A percentile compares a stretch with the other conserved stretches of the same genome.
Conservation (phyloP, 352 stramenopile species). For the Globisporangium polare region DNA sequence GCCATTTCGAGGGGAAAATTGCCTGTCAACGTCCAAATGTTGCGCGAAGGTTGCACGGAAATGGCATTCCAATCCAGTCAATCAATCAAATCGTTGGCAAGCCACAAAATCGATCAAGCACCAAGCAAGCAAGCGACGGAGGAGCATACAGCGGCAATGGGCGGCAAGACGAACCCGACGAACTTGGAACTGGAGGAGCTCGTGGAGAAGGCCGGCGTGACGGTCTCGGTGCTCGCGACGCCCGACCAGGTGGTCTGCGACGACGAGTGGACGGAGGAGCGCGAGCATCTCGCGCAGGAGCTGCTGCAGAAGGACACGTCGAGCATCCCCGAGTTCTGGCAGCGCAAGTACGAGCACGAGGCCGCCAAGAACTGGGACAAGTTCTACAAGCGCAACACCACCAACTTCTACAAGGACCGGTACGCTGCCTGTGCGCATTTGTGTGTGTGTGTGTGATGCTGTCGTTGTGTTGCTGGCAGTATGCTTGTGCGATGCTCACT, state of each 20-base stretch:
- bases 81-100: neutral
- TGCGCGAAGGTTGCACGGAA: constrained; percentile 21
- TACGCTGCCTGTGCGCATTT: constrained; percentile 7
- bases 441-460: neutral
- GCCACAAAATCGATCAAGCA: neutral
- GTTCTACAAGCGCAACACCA: constrained; percentile 93
- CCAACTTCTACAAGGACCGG: constrained; percentile 95
- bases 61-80: constrained; percentile 1
- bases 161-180: constrained; percentile 41
- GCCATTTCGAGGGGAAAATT: neutral
- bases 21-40: constrained; percentile 1
- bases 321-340: constrained; percentile 77
- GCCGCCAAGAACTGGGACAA: constrained; percentile 90
- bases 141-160: constrained; percentile 22
- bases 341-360: constrained; percentile 85
- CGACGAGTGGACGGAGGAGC: constrained; percentile 81
- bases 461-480: neutral
- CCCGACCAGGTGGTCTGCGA: constrained; percentile 64
- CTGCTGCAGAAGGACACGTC: constrained; percentile 72
- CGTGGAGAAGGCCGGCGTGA: constrained; percentile 67
- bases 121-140: neutral
- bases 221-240: constrained; percentile 62
- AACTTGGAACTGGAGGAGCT: constrained; percentile 78
- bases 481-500: neutral
- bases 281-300: constrained; percentile 62